Evolutionary conservation across 208 protist genomes (phyloP).

Genomic region (Ichthyophonus hoferi): DNA sequence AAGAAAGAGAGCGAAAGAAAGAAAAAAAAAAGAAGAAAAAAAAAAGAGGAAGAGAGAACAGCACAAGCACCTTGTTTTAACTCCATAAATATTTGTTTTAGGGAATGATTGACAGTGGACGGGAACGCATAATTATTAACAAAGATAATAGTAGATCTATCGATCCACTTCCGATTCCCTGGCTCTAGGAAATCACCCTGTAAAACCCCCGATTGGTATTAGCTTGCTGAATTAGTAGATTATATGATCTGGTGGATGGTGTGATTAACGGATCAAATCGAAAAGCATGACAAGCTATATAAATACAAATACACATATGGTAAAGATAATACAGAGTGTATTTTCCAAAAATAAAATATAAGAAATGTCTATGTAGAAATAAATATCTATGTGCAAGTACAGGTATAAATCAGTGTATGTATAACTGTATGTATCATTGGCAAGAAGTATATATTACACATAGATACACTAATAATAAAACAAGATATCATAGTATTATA

Average conservation of each 20-base stretch:
- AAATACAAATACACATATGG: background rate
- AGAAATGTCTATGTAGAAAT: no score
- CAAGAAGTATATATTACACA: background rate
- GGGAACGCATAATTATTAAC: slow-evolving; percentile 42
- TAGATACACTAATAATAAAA: background rate
- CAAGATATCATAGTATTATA: background rate
- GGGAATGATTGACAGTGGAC: background rate
- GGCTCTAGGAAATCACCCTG: slow-evolving; percentile 37
- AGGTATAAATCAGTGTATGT: no score
- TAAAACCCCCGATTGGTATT: background rate
- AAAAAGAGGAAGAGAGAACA: background rate
- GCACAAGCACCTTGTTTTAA: background rate
- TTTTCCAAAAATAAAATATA: no score
- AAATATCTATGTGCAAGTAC: no score
- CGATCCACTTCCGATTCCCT: background rate
- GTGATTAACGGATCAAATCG: background rate
- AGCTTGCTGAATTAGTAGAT: background rate
- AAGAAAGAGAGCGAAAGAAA: background rate
- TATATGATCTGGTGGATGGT: background rate
- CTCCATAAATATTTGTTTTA: slow-evolving; percentile 9
- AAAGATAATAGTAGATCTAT: slow-evolving; percentile 25
- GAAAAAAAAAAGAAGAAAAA: background rate
- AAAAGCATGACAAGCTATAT: background rate
- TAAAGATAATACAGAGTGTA: no score
- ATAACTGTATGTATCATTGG: background rate